phyloP scores from a whole-genome alignment of 2,329 filamentous ascomycete species.

The Fusarium aywerte region DNA sequence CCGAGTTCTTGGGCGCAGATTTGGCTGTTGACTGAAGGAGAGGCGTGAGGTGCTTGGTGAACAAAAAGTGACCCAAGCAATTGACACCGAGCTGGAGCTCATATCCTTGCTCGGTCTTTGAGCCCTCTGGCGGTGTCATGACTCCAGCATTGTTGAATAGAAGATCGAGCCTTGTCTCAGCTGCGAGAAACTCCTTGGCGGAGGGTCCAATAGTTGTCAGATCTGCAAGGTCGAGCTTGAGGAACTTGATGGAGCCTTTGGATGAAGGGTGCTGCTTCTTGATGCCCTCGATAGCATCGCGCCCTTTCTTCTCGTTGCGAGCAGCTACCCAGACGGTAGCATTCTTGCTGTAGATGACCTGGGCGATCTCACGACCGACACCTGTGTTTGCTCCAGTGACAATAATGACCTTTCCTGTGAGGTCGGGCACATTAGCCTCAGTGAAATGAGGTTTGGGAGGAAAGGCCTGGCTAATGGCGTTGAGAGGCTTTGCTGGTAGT shows the following conservation, averaged over 20 bases:
- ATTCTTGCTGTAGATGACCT: conserved; percentile 64
- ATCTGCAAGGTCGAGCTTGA: conserved; percentile 59
- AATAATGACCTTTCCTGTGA: conserved; percentile 62
- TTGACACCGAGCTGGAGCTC: conserved; percentile 58
- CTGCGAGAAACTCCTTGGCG: conserved; percentile 47
- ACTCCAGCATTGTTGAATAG: conserved; percentile 60
- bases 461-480: conserved; percentile 38
- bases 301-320: conserved; percentile 58
- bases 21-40: conserved; percentile 51
- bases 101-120: conserved; percentile 55
- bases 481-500: conserved; percentile 18
- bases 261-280: conserved; percentile 50
- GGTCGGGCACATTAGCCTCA: conserved; percentile 72
- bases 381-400: conserved; percentile 58
- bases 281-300: conserved; percentile 58
- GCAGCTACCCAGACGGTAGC: conserved; percentile 67
- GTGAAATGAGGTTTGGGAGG: conserved; percentile 43
- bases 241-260: conserved; percentile 55
- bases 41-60: conserved; percentile 54
- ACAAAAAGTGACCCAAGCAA: conserved; percentile 55
- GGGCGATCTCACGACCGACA: conserved; percentile 63
- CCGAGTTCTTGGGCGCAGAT: conserved; percentile 46
- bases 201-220: conserved; percentile 51
- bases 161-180: conserved; percentile 51
- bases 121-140: conserved; percentile 55